Conservation (phyloP, 345 rosid species). For the Pistacia vera region DNA sequence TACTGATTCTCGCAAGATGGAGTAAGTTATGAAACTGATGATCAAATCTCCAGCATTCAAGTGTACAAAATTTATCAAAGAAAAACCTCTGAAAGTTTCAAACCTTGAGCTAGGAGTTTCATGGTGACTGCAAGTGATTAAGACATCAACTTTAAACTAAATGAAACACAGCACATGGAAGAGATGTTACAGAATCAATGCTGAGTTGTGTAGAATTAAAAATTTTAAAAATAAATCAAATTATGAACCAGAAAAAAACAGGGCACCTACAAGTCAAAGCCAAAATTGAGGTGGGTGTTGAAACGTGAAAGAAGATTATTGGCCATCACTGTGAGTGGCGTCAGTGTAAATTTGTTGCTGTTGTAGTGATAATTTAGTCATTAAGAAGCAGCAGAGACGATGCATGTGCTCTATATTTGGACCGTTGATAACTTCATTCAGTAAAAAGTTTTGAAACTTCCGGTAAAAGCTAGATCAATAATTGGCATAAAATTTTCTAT, state of each 20-base stretch:
- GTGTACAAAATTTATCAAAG: not conserved
- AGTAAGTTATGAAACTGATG: constrained; percentile 10
- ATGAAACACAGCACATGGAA: not conserved
- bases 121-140: not conserved
- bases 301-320: not conserved
- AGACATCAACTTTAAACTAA: not conserved
- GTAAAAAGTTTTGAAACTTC: too few species aligned
- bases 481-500: too few species aligned
- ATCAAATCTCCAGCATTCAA: constrained; percentile 11
- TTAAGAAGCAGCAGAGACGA: not conserved
- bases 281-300: not conserved
- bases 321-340: not conserved
- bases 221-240: not conserved
- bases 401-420: not conserved
- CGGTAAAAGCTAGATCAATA: too few species aligned
- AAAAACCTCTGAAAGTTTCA: not conserved
- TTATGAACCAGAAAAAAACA: not conserved
- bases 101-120: not conserved
- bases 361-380: not conserved
- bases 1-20: not conserved
- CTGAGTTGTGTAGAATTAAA: constrained; percentile 10
- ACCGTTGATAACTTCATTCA: too few species aligned
- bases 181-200: not conserved
- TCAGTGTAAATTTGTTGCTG: not conserved
- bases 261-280: constrained; percentile 21